These are phyloP conservation scores for Lomentospora prolificans DNA, from an alignment of 2,329 filamentous ascomycete genomes.

Conservation along the genomic window DNA sequence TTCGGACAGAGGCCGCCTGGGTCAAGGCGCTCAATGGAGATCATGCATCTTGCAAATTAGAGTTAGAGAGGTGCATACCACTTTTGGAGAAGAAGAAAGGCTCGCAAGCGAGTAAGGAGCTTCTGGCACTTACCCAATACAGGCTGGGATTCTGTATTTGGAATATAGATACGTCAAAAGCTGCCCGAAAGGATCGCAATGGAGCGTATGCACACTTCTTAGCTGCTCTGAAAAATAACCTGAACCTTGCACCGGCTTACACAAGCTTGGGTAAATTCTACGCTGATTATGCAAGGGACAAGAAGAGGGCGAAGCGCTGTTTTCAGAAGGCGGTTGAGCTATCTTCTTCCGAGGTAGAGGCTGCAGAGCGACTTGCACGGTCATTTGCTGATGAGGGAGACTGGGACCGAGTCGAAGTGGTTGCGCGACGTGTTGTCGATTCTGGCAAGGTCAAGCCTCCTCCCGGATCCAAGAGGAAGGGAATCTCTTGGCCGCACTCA, in stretches of 20 bases:
- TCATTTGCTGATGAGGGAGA: constrained; percentile 84
- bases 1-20: constrained; percentile 86
- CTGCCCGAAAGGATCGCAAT: constrained; percentile 67
- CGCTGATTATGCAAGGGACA: constrained; percentile 81
- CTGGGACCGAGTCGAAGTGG: constrained; percentile 92
- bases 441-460: constrained; percentile 88
- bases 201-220: constrained; percentile 81
- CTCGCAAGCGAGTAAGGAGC: constrained; percentile 46
- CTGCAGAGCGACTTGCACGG: constrained; percentile 76
- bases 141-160: constrained; percentile 80
- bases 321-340: constrained; percentile 96
- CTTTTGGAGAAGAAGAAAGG: constrained; percentile 52
- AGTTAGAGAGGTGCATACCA: constrained; percentile 61
- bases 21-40: constrained; percentile 77
- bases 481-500: constrained; percentile 91
- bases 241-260: constrained; percentile 83
- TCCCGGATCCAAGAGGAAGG: constrained; percentile 86
- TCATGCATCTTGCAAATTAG: constrained; percentile 54
- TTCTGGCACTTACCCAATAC: constrained; percentile 80
- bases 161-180: constrained; percentile 66
- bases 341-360: constrained; percentile 74
- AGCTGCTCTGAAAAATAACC: constrained; percentile 71
- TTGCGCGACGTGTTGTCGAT: constrained; percentile 82
- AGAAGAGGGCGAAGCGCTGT: constrained; percentile 75
- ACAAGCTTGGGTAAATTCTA: constrained; percentile 87